Conservation (phyloP, 495 filamentous ascomycete genomes). For the Talaromyces thailandensis region DNA sequence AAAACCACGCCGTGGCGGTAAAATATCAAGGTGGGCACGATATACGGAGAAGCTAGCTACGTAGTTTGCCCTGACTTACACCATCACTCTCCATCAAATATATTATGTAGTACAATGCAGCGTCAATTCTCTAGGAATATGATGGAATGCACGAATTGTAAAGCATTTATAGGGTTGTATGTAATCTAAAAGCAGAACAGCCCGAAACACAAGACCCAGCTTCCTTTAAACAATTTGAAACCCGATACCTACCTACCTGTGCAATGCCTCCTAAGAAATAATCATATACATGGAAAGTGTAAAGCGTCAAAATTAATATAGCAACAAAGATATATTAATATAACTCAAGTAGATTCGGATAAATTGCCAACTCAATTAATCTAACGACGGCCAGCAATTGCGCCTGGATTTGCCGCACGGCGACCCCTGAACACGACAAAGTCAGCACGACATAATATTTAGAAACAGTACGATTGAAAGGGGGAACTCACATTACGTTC, state of each 20-base stretch:
- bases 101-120: background rate
- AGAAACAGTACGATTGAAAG: background rate
- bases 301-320: background rate
- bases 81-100: no score
- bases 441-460: conserved; percentile 12
- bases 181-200: background rate
- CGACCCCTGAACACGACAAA: conserved; percentile 22
- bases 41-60: background rate
- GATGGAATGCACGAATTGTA: background rate
- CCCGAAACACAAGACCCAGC: background rate
- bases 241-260: background rate
- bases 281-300: background rate
- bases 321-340: conserved; percentile 7
- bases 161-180: background rate
- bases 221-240: background rate
- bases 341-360: conserved; percentile 9
- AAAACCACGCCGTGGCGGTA: background rate
- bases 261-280: background rate
- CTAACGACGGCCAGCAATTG: conserved; percentile 4
- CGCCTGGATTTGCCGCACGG: conserved; percentile 26
- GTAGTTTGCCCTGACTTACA: background rate
- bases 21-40: background rate
- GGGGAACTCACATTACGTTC: conserved; percentile 68
- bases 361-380: background rate
- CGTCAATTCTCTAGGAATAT: background rate